Evolutionary conservation across 1,284 basidiomycete species (phyloP).

Genomic region (Cryptococcus hybrid): DNA sequence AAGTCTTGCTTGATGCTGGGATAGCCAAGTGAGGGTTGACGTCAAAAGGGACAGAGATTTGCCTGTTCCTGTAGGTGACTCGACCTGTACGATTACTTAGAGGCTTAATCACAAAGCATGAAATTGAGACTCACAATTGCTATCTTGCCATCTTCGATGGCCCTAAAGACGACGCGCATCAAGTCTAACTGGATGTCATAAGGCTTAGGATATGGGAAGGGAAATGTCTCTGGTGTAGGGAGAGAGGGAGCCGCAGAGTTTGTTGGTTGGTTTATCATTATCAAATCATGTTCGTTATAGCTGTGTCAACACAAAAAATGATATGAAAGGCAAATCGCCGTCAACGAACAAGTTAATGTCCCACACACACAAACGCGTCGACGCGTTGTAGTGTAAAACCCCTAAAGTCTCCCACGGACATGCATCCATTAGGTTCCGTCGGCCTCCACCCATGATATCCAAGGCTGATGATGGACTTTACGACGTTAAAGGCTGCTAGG

Average conservation of each 20-base stretch:
- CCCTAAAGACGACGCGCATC: conserved; percentile 81
- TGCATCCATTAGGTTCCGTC: no score
- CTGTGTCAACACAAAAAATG: no score
- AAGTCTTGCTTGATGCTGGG: conserved; percentile 46
- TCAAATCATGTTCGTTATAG: no score
- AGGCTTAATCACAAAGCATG: neutral
- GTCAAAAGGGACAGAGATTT: conserved; percentile 84
- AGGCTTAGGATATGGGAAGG: conserved; percentile 77
- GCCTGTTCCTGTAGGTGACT: conserved; percentile 86
- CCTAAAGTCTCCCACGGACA: no score
- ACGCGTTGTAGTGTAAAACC: no score
- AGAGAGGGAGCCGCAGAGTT: conserved; percentile 39
- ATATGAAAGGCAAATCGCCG: no score
- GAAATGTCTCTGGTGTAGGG: conserved; percentile 63
- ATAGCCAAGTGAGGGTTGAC: conserved; percentile 74
- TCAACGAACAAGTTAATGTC: no score
- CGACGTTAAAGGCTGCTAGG: no score
- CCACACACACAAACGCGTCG: no score
- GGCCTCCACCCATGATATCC: no score
- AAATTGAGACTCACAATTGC: conserved; percentile 57
- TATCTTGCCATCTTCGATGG: conserved; percentile 70
- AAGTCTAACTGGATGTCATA: conserved; percentile 85
- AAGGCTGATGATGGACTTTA: no score
- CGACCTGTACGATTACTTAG: conserved; percentile 52
- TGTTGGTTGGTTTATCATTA: no score